Base-by-base conservation (phyloP, 805 yeast species). In the Hagleromyces aurorensis region DNA sequence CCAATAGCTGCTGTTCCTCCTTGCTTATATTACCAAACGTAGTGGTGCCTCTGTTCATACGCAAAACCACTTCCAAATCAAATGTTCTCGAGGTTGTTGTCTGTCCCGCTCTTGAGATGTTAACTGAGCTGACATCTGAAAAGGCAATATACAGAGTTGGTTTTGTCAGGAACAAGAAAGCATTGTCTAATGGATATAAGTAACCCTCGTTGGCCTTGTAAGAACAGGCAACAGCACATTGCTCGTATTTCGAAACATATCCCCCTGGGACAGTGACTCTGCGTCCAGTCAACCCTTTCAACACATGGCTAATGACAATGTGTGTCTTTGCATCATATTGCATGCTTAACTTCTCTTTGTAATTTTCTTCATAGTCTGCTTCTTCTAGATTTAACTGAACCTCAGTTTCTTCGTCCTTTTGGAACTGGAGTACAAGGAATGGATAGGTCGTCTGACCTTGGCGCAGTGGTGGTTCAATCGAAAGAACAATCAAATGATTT, bases 401-500 rank as follows among this genome's bases (percentile, higher is more conserved):
- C 56, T 86, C 96, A 27, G 84, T 72, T 51, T 83, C 94, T 57
- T 91, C 98, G 41, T 86, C 95, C 32, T 77, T 74, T 37, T 79
- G 72, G 51, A 91, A 84, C 61, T 91, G 98, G 55, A 89, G 61
- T 9, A 86, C 89, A 52, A 91, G 64, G 55, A 84, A 91, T 22
- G 96, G 94, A 50, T 91, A 89, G 37, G 95, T 74, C 0, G 98
- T 91, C 62, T 91, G 97, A 33, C 99, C 99, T 62, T 91, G 99
- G 56, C 97, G 77, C 41, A 91, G 65, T 2, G 99, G 98, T 15
- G 98, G 98, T 44, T 89, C 96, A 25, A 91, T 80, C 50, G 93
- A 96, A 37, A 89, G 63, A 5, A 91, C 78, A 52, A 91, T 67
- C 42, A 87, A 64, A 55, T 89, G 94, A 54, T 89, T 94, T 23